Evolutionary conservation across 2,329 filamentous ascomycete species (phyloP).

Genomic region (Talaromyces piceae): DNA sequence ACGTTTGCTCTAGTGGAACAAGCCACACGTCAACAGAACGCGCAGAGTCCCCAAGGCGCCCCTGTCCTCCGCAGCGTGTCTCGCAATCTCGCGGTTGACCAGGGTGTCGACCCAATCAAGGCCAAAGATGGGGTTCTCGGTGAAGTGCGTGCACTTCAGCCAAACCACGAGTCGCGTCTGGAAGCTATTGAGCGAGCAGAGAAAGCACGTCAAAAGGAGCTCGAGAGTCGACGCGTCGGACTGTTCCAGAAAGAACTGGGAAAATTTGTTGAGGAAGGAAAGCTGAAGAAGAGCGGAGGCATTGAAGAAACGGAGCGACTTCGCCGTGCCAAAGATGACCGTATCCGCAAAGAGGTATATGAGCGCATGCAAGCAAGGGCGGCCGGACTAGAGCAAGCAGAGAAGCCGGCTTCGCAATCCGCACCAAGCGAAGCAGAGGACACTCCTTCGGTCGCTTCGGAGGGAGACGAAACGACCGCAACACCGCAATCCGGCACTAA

Average conservation of each 20-base stretch:
- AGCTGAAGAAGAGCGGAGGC: conserved; percentile 90
- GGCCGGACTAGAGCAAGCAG: conserved; percentile 40
- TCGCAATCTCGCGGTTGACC: conserved; percentile 43
- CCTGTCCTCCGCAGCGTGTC: conserved; percentile 44
- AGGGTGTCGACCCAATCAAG: conserved; percentile 61
- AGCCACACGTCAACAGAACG: conserved; percentile 89
- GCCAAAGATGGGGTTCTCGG: conserved; percentile 89
- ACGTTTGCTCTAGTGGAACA: conserved; percentile 95
- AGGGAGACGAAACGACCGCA: background rate
- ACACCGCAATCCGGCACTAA: background rate
- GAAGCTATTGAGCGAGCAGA: conserved; percentile 98
- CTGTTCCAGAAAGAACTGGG: conserved; percentile 81
- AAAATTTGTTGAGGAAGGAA: conserved; percentile 79
- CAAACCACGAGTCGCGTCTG: conserved; percentile 85
- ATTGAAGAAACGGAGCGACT: conserved; percentile 88
- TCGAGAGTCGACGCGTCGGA: conserved; percentile 64
- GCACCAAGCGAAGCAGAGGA: conserved; percentile 11
- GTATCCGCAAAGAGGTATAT: conserved; percentile 67
- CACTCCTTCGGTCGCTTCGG: conserved; percentile 12
- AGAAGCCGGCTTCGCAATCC: conserved; percentile 22
- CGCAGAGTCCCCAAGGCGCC: conserved; percentile 53
- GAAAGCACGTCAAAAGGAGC: conserved; percentile 79
- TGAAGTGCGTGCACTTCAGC: conserved; percentile 85
- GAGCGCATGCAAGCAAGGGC: conserved; percentile 47
- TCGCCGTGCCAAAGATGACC: conserved; percentile 77